Percentiles rank a stretch among this genome's conserved stretches.
These are phyloP conservation scores for Acanthochlamys bracteata DNA, from an alignment of 106 monocot genomes.

Conservation along the genomic window DNA sequence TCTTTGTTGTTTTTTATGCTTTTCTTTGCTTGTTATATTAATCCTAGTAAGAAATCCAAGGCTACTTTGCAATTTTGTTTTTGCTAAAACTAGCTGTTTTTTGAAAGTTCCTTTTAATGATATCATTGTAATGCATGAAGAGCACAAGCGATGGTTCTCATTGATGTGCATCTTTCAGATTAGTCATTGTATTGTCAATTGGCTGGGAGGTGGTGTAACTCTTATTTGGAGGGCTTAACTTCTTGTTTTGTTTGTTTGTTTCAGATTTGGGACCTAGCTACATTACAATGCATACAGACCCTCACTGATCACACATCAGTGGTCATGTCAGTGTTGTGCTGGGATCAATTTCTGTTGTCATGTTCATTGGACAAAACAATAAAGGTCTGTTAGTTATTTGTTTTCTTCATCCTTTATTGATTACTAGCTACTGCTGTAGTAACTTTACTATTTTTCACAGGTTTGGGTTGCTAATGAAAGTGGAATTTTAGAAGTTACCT, in stretches of 20 bases:
- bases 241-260: neutral
- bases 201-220: too few relatives aligned
- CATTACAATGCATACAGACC: conserved; percentile 80
- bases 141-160: too few relatives aligned
- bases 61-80: too few relatives aligned
- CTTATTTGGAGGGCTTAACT: too few relatives aligned
- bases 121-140: too few relatives aligned
- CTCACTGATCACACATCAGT: conserved; percentile 74
- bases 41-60: too few relatives aligned
- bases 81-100: too few relatives aligned
- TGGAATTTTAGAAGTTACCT: conserved; percentile 80
- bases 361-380: conserved; percentile 72
- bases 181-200: too few relatives aligned
- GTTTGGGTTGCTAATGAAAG: conserved; percentile 81
- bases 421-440: neutral
- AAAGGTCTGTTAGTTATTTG: conserved; percentile 22
- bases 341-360: conserved; percentile 91
- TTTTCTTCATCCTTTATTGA: neutral
- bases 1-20: too few relatives aligned
- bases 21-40: too few relatives aligned
- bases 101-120: too few relatives aligned
- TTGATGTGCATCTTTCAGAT: too few relatives aligned
- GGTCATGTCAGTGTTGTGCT: conserved; percentile 84
- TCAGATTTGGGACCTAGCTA: conserved; percentile 89
- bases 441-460: conserved; percentile 21